phyloP scores from a whole-genome alignment of 1,284 basidiomycete species.

The Austropuccinia psidii region DNA sequence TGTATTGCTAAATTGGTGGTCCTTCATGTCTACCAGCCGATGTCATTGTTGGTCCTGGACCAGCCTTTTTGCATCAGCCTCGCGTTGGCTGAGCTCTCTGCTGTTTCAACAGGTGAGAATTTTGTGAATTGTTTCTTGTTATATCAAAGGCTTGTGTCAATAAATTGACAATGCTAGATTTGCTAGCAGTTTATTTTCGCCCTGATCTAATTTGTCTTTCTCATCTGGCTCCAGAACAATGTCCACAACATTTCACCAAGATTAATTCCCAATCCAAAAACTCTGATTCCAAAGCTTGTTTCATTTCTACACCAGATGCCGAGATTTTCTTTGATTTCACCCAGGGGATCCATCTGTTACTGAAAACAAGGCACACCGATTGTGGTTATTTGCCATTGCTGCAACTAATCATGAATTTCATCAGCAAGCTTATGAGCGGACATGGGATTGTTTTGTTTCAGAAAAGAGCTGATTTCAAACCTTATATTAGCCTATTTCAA shows the following conservation, averaged over 20 bases:
- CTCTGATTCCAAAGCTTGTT: slow-evolving; percentile 76
- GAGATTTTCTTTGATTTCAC: slow-evolving; percentile 66
- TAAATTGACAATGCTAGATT: slow-evolving; percentile 85
- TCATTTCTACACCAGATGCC: slow-evolving; percentile 86
- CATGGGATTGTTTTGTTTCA: slow-evolving; percentile 85
- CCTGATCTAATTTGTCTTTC: slow-evolving; percentile 80
- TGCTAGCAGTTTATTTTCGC: slow-evolving; percentile 89
- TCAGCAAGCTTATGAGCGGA: slow-evolving; percentile 76
- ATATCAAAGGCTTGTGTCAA: slow-evolving; percentile 80
- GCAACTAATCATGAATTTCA: slow-evolving; percentile 81
- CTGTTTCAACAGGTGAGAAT: slow-evolving; percentile 79
- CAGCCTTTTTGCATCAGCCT: slow-evolving; percentile 92
- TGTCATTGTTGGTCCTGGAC: no score
- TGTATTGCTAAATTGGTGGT: no score
- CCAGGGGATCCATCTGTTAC: slow-evolving; percentile 60
- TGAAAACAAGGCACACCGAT: slow-evolving; percentile 61
- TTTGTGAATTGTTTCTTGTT: slow-evolving; percentile 97
- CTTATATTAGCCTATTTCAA: slow-evolving; percentile 82
- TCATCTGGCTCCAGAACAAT: slow-evolving; percentile 52
- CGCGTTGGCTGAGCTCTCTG: slow-evolving; percentile 85
- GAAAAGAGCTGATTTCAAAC: slow-evolving; percentile 72
- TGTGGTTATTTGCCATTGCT: slow-evolving; percentile 70
- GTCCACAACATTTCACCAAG: slow-evolving; percentile 65
- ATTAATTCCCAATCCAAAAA: slow-evolving; percentile 52
- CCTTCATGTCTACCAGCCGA: no score